A percentile compares a stretch with the other conserved stretches of the same genome.
These are phyloP conservation scores for Annulohypoxylon nitens DNA, from an alignment of 495 filamentous ascomycete species.

Conservation along the genomic window DNA sequence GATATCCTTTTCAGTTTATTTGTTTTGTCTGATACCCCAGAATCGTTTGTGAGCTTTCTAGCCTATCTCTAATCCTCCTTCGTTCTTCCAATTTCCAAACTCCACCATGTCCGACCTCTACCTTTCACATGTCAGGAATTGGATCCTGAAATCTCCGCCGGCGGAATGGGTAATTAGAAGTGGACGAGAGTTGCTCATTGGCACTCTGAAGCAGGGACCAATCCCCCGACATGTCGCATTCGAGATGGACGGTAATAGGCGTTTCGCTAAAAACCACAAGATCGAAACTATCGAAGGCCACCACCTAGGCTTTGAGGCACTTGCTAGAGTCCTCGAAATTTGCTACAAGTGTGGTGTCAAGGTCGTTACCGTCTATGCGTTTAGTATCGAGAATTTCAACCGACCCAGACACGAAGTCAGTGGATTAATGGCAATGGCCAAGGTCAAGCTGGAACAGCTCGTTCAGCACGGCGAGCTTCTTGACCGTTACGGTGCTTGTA, in stretches of 20 bases:
- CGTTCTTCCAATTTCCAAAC: constrained; percentile 2
- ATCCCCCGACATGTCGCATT: constrained; percentile 96
- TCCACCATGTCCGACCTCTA: constrained; percentile 67
- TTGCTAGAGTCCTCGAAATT: constrained; percentile 94
- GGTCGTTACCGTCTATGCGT: constrained; percentile 97
- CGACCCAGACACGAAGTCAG: constrained; percentile 98
- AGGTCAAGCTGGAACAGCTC: constrained; percentile 90
- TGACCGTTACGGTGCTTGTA: constrained; percentile 89
- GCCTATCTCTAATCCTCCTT: constrained; percentile 70
- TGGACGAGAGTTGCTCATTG: constrained; percentile 84
- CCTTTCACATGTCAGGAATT: constrained; percentile 81
- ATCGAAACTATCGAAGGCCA: constrained; percentile 99
- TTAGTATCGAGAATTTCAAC: constrained; percentile 99
- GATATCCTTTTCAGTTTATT: constrained; percentile 50
- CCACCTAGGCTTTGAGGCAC: constrained; percentile 93
- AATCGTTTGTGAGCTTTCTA: constrained; percentile 80
- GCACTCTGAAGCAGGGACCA: constrained; percentile 87
- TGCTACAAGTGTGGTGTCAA: constrained; percentile 97
- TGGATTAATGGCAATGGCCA: constrained; percentile 97
- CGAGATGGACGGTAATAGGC: constrained; percentile 97
- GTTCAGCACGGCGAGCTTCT: constrained; percentile 93
- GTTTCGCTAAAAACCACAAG: constrained; percentile 87
- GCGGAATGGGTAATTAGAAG: constrained; percentile 82
- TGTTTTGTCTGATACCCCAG: constrained; percentile 60
- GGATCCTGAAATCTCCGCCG: constrained; percentile 90